phyloP scores from a whole-genome alignment of 1,284 basidiomycete genomes.

The Malassezia globosa region DNA sequence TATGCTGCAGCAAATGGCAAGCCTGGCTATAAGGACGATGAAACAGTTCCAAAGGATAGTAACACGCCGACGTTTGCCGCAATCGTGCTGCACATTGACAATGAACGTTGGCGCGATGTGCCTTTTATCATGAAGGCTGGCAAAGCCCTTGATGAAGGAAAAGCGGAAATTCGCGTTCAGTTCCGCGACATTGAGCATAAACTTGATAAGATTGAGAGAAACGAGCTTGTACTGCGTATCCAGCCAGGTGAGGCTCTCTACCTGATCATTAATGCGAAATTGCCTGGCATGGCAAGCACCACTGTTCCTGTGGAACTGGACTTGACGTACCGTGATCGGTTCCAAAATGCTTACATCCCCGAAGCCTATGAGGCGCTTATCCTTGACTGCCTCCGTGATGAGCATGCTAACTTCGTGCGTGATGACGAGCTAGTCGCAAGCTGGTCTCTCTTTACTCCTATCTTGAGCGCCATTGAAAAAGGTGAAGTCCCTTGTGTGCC shows the following conservation, averaged over 20 bases:
- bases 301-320: conserved; percentile 36
- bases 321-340: conserved; percentile 40
- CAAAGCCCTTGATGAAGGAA: conserved; percentile 45
- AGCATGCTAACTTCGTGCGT: conserved; percentile 47
- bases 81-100: conserved; percentile 40
- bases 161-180: conserved; percentile 44
- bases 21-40: conserved; percentile 49
- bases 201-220: conserved; percentile 27
- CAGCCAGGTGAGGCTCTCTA: conserved; percentile 45
- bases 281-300: conserved; percentile 32
- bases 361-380: conserved; percentile 48
- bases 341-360: conserved; percentile 37
- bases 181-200: conserved; percentile 38
- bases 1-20: conserved; percentile 45
- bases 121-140: conserved; percentile 46
- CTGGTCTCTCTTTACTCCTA: conserved; percentile 47
- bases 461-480: conserved; percentile 41
- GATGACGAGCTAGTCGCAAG: conserved; percentile 46
- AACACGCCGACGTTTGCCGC: conserved; percentile 48
- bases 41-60: conserved; percentile 48
- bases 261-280: conserved; percentile 42
- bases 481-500: conserved; percentile 40
- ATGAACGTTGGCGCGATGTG: conserved; percentile 42
- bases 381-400: conserved; percentile 45
- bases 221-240: conserved; percentile 45